Base-by-base conservation (phyloP, 2,329 filamentous ascomycete species). In the Sporothrix sp. region DNA sequence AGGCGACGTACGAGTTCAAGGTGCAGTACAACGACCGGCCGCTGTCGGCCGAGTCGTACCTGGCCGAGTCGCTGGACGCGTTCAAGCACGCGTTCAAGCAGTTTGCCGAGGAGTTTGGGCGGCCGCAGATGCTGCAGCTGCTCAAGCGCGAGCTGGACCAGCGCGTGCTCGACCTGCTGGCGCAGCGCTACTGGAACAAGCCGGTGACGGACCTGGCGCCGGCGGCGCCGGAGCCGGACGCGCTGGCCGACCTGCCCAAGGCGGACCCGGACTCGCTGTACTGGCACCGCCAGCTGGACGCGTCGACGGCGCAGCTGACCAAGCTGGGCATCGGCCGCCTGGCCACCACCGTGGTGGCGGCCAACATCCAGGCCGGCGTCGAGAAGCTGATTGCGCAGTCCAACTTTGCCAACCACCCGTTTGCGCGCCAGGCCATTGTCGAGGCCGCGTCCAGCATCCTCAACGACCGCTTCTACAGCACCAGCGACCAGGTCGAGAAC, bases 41-140 rank as follows among this genome's bases (percentile, higher is more conserved):
- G 1, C 73, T 98, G 32, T 95, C 88, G 46, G 93, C 93, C 2
- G 93, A 98, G 64, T 95, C 91, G 4, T 98, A 98, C 63, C 78
- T 98, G 35, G 93, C 93, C 2, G 93, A 97, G 66, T 95, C 87
- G 58, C 72, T 98, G 3, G 93, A 98, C 65, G 83, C 84, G 18
- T 97, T 98, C 76, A 98, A 98, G 68, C 94, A 97, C 66, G 87
- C 88, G 0, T 98, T 98, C 71, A 96, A 95, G 64, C 84, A 86
- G 58, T 95, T 97, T 62, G 83, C 88, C 0, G 88, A 95, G 58
- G 77, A 79, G 27, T 98, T 98, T 61, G 93, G 93, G 23, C 80
- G 93, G 9, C 81, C 85, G 7, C 85, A 98, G 66, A 91, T 98
- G 63, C 83, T 87, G 35, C 83, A 91, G 59, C 76, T 98, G 48